Evolutionary conservation across 140 eudicot species (phyloP), one percentile per base, ranked within the genome.

Genomic region (Cichorium intybus): DNA sequence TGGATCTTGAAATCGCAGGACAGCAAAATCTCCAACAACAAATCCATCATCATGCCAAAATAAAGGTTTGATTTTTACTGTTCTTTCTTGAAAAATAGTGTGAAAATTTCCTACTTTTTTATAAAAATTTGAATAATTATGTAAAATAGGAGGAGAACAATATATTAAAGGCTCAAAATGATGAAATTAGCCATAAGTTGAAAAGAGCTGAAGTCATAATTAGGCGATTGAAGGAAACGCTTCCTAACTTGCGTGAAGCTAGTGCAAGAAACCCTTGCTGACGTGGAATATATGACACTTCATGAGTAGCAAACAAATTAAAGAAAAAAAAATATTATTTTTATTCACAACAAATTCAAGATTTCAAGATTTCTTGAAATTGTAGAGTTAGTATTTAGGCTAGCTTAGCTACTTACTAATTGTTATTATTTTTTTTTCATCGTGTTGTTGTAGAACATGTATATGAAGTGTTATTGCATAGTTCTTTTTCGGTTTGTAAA

Each of bases 21-120:
- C 92, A 87, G 51, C 96, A 87, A 60, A 85, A 85, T 69, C 73
- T 87, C 56, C 96, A 88, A 27, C 96, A 91, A 65, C 95, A 84
- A 16, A 85, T 88, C 56, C 89, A 81, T 77, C 96, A 81, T 70
- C 96, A 83, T 69, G 90, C 92, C 8, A 92, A 85, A 81, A 88
- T 88, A 27, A 92, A 83, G 98, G 98, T 70, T 53, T 57, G 75
- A 35, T 14, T 35, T 64, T 9, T 47, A 20, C 6, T 24, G 0
- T 29, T 14, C 8, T 18, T 70, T 76, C 0, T 37, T 14, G 15
- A 29, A 52, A 45, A 48, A 28, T 21, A 10, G 58, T 41, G 6
- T 14, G 18, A 41, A 41, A 41, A 14, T 43, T 7, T 43, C 7
- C 15, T 43, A 39, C 41, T 34, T 34, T 34, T 31, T 31, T 0